Evolutionary conservation across 345 rosid species (phyloP).

Genomic region (Nephelium lappaceum): DNA sequence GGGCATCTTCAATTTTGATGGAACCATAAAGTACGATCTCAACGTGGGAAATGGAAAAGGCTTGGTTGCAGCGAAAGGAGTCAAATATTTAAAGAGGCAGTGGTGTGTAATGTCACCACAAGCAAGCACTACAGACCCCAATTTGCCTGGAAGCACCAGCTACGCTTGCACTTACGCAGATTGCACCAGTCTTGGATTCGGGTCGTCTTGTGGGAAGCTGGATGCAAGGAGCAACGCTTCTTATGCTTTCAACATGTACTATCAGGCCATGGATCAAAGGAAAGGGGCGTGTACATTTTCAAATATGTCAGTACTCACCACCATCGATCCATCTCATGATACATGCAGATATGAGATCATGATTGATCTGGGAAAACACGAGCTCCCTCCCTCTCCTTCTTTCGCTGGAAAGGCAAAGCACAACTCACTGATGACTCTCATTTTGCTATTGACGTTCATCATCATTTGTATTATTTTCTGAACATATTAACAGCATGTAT

Average conservation of each 20-base stretch:
- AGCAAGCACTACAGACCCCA: slow-evolving; percentile 42
- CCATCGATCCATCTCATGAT: slow-evolving; percentile 53
- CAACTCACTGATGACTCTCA: slow-evolving; percentile 11
- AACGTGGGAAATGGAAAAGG: slow-evolving; percentile 44
- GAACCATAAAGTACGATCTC: slow-evolving; percentile 61
- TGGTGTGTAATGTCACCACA: slow-evolving; percentile 74
- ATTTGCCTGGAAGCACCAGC: slow-evolving; percentile 22
- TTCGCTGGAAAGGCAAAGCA: slow-evolving; percentile 22
- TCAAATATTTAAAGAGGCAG: slow-evolving; percentile 53
- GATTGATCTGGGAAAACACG: slow-evolving; percentile 54
- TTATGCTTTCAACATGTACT: slow-evolving; percentile 76
- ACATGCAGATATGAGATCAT: slow-evolving; percentile 64
- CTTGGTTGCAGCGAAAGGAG: slow-evolving; percentile 62
- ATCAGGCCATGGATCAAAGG: slow-evolving; percentile 67
- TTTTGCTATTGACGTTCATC: background rate
- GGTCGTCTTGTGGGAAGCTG: slow-evolving; percentile 54
- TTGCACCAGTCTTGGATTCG: slow-evolving; percentile 66
- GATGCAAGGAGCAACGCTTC: slow-evolving; percentile 62
- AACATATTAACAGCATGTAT: background rate
- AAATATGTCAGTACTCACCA: slow-evolving; percentile 38
- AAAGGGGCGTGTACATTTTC: slow-evolving; percentile 52
- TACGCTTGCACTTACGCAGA: slow-evolving; percentile 73
- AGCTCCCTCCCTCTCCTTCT: slow-evolving; percentile 18
- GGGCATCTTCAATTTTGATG: slow-evolving; percentile 79
- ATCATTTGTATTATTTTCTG: background rate